phyloP scores from a whole-genome alignment of 345 rosid genomes.

The Arabis hirsuta region DNA sequence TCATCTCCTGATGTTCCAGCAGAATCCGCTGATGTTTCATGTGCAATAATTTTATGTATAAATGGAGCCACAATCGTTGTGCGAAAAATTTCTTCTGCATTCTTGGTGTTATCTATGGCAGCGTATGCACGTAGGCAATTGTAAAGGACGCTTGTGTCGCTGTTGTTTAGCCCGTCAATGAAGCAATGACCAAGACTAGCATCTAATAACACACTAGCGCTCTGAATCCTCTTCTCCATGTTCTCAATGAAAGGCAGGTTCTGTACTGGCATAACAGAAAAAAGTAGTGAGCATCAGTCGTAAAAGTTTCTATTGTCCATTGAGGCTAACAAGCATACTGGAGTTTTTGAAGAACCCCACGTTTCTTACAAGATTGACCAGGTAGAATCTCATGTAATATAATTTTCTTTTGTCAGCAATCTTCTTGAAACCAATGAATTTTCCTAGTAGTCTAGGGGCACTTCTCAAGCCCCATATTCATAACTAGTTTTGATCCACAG shows the following conservation, averaged over 20 bases:
- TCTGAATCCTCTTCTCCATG: constrained; percentile 96
- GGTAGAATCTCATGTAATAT: constrained; percentile 1
- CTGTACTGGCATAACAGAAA: constrained; percentile 88
- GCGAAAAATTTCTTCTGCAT: constrained; percentile 89
- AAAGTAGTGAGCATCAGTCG: constrained; percentile 53
- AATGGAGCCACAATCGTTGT: constrained; percentile 74
- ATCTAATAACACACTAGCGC: constrained; percentile 82
- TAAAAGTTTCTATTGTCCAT: constrained; percentile 17
- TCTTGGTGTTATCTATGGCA: constrained; percentile 78
- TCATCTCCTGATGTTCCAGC: constrained; percentile 65
- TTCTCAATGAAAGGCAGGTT: constrained; percentile 95
- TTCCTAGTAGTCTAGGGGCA: constrained; percentile 18
- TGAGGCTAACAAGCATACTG: constrained; percentile 23
- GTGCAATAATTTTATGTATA: constrained; percentile 65
- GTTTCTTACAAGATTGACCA: constrained; percentile 11
- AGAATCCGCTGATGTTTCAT: constrained; percentile 53
- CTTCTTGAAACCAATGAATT: neutral
- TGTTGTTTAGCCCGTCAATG: constrained; percentile 83
- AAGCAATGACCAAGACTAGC: constrained; percentile 98
- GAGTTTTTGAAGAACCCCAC: neutral
- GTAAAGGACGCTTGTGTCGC: constrained; percentile 86
- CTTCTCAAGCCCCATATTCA: neutral
- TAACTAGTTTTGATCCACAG: constrained; percentile 16
- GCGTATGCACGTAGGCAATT: constrained; percentile 98
- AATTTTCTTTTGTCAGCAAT: neutral